Conservation (phyloP, 768 basidiomycete species). For the Boletus rufocinnamomeus region DNA sequence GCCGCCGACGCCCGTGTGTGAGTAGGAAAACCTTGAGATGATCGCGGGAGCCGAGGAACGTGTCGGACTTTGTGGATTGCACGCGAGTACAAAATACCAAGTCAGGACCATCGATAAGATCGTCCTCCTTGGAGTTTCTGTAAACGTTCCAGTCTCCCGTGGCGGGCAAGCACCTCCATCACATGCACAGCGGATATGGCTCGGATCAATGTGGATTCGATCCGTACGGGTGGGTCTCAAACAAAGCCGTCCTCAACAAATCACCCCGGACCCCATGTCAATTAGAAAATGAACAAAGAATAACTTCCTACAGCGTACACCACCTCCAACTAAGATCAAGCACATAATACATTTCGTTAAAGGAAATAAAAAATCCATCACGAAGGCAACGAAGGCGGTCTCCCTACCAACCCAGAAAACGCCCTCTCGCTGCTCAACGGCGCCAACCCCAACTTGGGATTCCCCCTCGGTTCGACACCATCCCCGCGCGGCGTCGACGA, state of each 20-base stretch:
- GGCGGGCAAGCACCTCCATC: not conserved
- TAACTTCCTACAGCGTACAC: conserved; percentile 13
- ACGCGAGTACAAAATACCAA: not conserved
- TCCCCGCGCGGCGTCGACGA: conserved; percentile 17
- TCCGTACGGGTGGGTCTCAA: too few relatives aligned
- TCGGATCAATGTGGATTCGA: not conserved
- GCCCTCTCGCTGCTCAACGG: conserved; percentile 40
- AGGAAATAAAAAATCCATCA: conserved; percentile 5
- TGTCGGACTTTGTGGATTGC: not conserved
- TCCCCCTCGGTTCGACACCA: conserved; percentile 32
- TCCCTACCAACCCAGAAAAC: conserved; percentile 29
- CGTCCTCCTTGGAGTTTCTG: too few relatives aligned
- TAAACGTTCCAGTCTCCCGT: too few relatives aligned
- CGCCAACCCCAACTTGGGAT: conserved; percentile 40
- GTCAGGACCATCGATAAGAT: not conserved
- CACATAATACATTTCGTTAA: not conserved
- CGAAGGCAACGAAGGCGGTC: conserved; percentile 21
- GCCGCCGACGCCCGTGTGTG: too few relatives aligned
- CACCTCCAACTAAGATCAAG: conserved; percentile 15
- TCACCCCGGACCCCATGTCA: not conserved
- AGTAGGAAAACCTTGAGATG: not conserved
- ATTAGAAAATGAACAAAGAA: not conserved
- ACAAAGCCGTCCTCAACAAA: too few relatives aligned
- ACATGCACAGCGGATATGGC: not conserved
- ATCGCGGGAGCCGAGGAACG: not conserved